Conservation (phyloP, 192 early-diverging fungal genomes). For the Backusella tarrabulga region DNA sequence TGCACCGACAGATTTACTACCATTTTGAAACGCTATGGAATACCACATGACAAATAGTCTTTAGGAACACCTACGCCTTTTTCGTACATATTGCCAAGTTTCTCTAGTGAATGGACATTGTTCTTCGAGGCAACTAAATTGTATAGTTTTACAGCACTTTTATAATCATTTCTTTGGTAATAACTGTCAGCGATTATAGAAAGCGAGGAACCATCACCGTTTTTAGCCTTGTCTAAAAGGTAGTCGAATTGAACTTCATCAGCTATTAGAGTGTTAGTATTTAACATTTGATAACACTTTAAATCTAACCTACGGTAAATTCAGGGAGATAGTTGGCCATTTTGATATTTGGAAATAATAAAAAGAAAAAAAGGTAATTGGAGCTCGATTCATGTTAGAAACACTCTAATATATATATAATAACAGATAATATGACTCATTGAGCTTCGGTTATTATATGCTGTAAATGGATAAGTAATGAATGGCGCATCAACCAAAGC, state of each 20-base stretch:
- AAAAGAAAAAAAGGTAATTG: background rate
- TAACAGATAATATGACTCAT: background rate
- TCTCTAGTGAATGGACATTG: background rate
- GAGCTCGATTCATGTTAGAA: too few relatives aligned
- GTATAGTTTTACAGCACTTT: background rate
- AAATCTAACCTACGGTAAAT: background rate
- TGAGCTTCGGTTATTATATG: background rate
- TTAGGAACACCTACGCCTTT: background rate
- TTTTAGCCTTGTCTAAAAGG: background rate
- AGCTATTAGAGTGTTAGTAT: background rate
- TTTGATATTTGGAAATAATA: background rate
- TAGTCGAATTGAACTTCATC: background rate
- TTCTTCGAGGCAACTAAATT: background rate
- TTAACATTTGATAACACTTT: background rate
- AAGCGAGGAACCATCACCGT: background rate
- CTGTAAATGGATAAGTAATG: background rate
- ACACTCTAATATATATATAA: background rate
- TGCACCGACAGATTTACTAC: background rate
- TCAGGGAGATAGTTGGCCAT: background rate
- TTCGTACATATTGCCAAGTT: background rate
- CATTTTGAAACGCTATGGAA: background rate
- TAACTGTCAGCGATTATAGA: background rate
- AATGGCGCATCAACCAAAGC: background rate
- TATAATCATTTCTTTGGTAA: background rate
- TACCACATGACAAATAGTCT: background rate